phyloP scores from a whole-genome alignment of 768 basidiomycete genomes.

The Russula sp. region DNA sequence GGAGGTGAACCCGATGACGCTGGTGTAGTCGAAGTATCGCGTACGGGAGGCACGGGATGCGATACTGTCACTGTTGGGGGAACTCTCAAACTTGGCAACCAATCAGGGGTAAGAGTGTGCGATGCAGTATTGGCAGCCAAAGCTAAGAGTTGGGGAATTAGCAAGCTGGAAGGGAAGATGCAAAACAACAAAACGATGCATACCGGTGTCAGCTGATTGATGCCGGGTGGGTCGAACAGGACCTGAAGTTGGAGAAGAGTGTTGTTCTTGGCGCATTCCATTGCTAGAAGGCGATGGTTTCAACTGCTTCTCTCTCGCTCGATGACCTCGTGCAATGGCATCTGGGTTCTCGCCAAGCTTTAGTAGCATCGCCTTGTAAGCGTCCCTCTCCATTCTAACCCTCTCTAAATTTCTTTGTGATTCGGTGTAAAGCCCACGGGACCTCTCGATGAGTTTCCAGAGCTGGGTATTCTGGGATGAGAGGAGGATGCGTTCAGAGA shows the following conservation, averaged over 20 bases:
- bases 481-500: slow-evolving; percentile 78
- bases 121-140: slow-evolving; percentile 4
- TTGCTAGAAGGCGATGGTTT: slow-evolving; percentile 36
- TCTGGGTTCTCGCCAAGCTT: slow-evolving; percentile 47
- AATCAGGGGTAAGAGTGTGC: slow-evolving; percentile 25
- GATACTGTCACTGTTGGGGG: slow-evolving; percentile 20
- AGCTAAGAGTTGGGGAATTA: slow-evolving; percentile 8
- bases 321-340: slow-evolving; percentile 36
- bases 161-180: slow-evolving; percentile 5
- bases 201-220: slow-evolving; percentile 40
- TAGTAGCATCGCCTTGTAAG: slow-evolving; percentile 44
- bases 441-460: slow-evolving; percentile 95
- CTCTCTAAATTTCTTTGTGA: slow-evolving; percentile 84
- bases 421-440: slow-evolving; percentile 74
- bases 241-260: slow-evolving; percentile 27
- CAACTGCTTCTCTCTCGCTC: slow-evolving; percentile 35
- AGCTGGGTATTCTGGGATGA: slow-evolving; percentile 84
- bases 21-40: neutral
- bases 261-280: slow-evolving; percentile 32
- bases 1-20: neutral
- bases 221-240: slow-evolving; percentile 27
- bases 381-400: slow-evolving; percentile 75
- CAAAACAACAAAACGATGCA: slow-evolving; percentile 19
- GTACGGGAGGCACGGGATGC: neutral
- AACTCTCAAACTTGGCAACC: slow-evolving; percentile 13